A percentile compares a stretch with the other conserved stretches of the same genome.
phyloP scores from a whole-genome alignment of 768 basidiomycete genomes.

The Kwoniella shandongensis region DNA sequence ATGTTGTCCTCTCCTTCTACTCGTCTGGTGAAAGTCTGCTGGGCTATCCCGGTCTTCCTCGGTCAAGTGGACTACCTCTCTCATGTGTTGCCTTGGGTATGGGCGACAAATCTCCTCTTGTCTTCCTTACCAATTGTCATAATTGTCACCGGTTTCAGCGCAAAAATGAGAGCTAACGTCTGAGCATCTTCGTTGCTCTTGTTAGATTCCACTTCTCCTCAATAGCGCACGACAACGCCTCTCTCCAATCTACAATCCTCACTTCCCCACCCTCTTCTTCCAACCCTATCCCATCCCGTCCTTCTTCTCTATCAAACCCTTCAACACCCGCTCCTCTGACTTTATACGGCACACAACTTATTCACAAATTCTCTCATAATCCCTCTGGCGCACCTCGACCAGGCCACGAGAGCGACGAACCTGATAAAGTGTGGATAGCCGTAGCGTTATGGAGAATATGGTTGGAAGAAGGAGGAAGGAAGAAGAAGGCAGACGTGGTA shows the following conservation, averaged over 20 bases:
- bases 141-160: no score
- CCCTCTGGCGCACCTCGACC: conserved; percentile 56
- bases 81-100: no score
- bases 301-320: conserved; percentile 39
- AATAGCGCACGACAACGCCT: conserved; percentile 85
- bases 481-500: conserved; percentile 75
- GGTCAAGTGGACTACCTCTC: no score
- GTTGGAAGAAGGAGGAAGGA: conserved; percentile 29
- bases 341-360: conserved; percentile 68
- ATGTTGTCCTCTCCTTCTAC: not conserved
- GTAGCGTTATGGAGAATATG: conserved; percentile 79
- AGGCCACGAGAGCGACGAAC: conserved; percentile 51
- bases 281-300: conserved; percentile 9
- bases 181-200: no score
- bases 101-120: no score
- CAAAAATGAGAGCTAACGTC: no score
- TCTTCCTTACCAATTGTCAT: no score
- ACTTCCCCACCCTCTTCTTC: conserved; percentile 54
- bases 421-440: conserved; percentile 72
- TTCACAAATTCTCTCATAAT: conserved; percentile 66
- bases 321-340: conserved; percentile 58
- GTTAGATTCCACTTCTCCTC: conserved; percentile 91
- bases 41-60: not conserved
- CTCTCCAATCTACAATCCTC: conserved; percentile 59
- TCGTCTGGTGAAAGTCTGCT: not conserved